Conservation (phyloP, 768 basidiomycete genomes). For the Vishniacozyma victoriae region DNA sequence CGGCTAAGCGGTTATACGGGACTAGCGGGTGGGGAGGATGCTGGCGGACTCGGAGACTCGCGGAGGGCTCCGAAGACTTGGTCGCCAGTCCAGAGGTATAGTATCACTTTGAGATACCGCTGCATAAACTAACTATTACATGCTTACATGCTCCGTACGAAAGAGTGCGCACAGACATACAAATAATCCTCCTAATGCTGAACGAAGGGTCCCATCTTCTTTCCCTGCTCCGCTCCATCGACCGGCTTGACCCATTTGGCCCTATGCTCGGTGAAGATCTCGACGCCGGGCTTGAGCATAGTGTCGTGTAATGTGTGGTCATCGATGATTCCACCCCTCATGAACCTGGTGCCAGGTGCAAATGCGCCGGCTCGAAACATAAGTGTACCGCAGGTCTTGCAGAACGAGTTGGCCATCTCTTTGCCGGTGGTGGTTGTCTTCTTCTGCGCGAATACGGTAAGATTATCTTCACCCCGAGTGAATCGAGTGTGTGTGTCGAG, state of each 20-base stretch:
- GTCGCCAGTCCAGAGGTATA: too few relatives aligned
- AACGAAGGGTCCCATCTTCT: too few relatives aligned
- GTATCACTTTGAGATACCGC: too few relatives aligned
- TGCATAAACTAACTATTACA: too few relatives aligned
- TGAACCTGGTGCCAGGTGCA: conserved; percentile 19
- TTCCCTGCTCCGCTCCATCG: conserved; percentile 18
- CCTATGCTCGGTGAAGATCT: conserved; percentile 17
- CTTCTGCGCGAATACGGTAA: conserved; percentile 14
- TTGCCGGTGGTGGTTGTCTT: conserved; percentile 15
- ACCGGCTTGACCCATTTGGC: conserved; percentile 12
- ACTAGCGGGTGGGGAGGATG: too few relatives aligned
- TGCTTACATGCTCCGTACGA: too few relatives aligned
- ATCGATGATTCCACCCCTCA: conserved; percentile 34
- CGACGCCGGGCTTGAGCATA: conserved; percentile 16
- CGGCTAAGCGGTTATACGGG: too few relatives aligned
- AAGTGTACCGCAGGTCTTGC: conserved; percentile 35
- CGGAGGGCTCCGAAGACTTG: too few relatives aligned
- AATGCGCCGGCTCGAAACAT: conserved; percentile 20
- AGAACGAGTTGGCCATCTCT: conserved; percentile 36
- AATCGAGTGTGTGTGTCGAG: conserved; percentile 25
- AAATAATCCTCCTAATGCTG: too few relatives aligned
- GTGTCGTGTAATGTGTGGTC: conserved; percentile 22
- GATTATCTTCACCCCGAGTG: conserved; percentile 27
- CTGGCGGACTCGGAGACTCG: too few relatives aligned
- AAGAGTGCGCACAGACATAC: too few relatives aligned